Evolutionary conservation across 2,329 filamentous ascomycete species (phyloP).

Genomic region (Penicillium polonicum): DNA sequence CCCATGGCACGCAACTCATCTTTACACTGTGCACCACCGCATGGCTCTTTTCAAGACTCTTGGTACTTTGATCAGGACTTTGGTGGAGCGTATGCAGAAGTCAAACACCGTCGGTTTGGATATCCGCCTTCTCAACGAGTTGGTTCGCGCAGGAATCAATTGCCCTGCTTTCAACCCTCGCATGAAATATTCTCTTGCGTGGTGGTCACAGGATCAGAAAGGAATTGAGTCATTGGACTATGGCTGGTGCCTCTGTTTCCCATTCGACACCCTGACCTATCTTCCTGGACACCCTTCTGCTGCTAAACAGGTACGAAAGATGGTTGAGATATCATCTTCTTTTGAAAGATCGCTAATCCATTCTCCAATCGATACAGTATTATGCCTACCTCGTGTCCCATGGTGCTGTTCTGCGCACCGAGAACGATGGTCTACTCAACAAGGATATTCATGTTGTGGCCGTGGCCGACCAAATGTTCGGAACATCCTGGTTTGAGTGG

Average conservation of each 20-base stretch:
- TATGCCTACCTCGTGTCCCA: conserved; percentile 8
- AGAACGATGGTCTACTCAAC: conserved; percentile 2
- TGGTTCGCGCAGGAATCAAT: conserved; percentile 42
- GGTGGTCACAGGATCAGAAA: not conserved
- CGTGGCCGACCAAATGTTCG: conserved; percentile 1
- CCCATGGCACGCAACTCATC: conserved; percentile 49
- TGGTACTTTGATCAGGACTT: conserved; percentile 63
- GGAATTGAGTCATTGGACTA: not conserved
- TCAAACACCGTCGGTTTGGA: conserved; percentile 40
- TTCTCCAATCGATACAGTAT: conserved; percentile 4
- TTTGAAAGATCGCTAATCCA: conserved; percentile 3
- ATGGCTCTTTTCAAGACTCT: conserved; percentile 46
- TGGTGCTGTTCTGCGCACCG: not conserved
- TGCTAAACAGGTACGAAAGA: conserved; percentile 29
- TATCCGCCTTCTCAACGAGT: conserved; percentile 38
- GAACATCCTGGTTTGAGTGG: conserved; percentile 14
- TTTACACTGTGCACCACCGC: conserved; percentile 50
- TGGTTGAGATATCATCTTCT: not conserved
- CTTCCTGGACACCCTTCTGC: conserved; percentile 22
- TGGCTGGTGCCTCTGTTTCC: conserved; percentile 27
- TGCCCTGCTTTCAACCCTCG: conserved; percentile 47
- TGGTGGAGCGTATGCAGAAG: conserved; percentile 62
- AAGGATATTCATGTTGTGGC: not conserved
- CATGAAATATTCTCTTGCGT: conserved; percentile 37
- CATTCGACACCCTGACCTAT: conserved; percentile 40